phyloP scores from a whole-genome alignment of 345 rosid species.

The Laguncularia racemosa region DNA sequence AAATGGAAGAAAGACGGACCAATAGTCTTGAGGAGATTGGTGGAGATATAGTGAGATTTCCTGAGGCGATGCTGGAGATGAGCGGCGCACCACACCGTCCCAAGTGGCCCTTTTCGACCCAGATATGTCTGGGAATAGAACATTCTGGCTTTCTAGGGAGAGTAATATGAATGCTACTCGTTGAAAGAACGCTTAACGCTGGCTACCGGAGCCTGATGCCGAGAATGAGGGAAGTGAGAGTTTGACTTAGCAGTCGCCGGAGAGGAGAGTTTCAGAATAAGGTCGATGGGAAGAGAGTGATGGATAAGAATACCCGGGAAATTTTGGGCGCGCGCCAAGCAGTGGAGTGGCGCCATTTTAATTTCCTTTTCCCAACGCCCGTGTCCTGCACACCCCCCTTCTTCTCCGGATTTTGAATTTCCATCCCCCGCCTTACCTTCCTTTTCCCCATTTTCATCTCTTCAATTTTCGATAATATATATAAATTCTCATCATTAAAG shows the following conservation, averaged over 20 bases:
- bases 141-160: conserved; percentile 14
- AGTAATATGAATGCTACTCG: too few relatives aligned
- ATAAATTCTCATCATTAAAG: too few relatives aligned
- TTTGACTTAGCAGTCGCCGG: not conserved
- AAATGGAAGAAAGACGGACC: conserved; percentile 27
- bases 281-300: too few relatives aligned
- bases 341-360: too few relatives aligned
- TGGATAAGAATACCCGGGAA: not conserved
- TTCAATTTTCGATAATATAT: too few relatives aligned
- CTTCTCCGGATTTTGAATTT: too few relatives aligned
- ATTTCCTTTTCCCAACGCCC: too few relatives aligned
- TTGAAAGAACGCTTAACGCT: too few relatives aligned
- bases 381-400: too few relatives aligned
- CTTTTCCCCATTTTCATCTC: too few relatives aligned
- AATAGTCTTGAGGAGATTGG: conserved; percentile 55
- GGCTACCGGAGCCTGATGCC: not conserved
- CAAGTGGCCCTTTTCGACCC: conserved; percentile 60
- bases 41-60: conserved; percentile 73
- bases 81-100: conserved; percentile 87
- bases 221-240: not conserved
- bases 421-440: too few relatives aligned
- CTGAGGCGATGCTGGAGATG: conserved; percentile 71
- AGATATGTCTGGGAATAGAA: conserved; percentile 60
- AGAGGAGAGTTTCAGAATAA: too few relatives aligned
- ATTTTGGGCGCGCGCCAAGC: not conserved